Base-by-base conservation (phyloP, 441 rosid species). In the Erodium moschatum region DNA sequence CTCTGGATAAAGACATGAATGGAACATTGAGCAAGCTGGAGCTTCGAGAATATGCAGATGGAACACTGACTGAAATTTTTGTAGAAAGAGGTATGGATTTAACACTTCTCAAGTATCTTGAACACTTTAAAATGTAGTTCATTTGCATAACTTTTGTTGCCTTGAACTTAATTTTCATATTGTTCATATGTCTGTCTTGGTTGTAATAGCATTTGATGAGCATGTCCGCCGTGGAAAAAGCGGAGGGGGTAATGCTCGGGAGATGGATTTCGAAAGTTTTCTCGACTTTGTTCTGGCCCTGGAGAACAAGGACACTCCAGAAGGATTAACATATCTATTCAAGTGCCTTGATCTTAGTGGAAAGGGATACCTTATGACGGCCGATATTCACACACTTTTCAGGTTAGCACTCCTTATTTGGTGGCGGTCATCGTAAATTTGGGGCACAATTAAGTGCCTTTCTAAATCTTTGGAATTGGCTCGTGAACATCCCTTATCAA, bases 381-480 rank as follows among this genome's bases (percentile, higher is more conserved):
- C 97, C 64, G 99, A 94, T 85, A 94, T 94, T 74, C 99, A 94
- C 81, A 80, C 97, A 19, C 97, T 94, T 80, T 94, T 94, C 96
- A 90, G 97, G 99, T 90, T 65, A 73, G 27, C 52, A 24, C 6
- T 71, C 16, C 62, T 50, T 62, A 16, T 58, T 58, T 19, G 62
- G 61, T 11, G 11, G 63, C 2, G 8, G 40, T 35, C 40, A 35
- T 35, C 8, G 9, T 35, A 35, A 35, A 35, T 35, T 35, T 35
- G 40, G 40, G 40, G 31, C 0, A 29, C 4, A 29, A 29, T 29
- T 3, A 29, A 0, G 31, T 29, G 31, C 31, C 31, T 35, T 35
- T 5, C 40, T 35, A 35, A 35, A 35, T 29, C 31, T 29, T 29
- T 29, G 31, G 31, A 29, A 29, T 29, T 29, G 4, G 31, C 31